phyloP scores from a whole-genome alignment of 306 rosid genomes.

The Ormosia emarginata region DNA sequence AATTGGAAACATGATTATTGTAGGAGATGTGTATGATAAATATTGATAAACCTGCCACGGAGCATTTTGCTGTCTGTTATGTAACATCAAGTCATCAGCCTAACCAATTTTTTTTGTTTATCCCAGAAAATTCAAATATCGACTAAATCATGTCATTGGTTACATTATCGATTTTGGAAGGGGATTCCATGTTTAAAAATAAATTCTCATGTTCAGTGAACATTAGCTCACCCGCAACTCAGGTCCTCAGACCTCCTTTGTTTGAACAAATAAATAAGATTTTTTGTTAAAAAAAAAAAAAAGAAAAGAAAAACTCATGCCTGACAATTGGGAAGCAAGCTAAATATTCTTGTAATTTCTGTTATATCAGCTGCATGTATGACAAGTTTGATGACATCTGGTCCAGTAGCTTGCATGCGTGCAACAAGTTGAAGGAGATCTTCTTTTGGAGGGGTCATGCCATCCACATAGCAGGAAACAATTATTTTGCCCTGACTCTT shows the following conservation, averaged over 20 bases:
- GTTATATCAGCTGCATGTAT: constrained; percentile 38
- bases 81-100: too few relatives aligned
- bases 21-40: too few relatives aligned
- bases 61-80: too few relatives aligned
- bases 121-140: too few relatives aligned
- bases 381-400: constrained; percentile 41
- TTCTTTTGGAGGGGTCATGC: constrained; percentile 30
- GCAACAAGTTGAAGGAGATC: constrained; percentile 24
- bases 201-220: too few relatives aligned
- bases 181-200: too few relatives aligned
- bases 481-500: constrained; percentile 25
- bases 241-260: neutral
- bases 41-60: too few relatives aligned
- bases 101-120: too few relatives aligned
- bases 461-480: constrained; percentile 44
- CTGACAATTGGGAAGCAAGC: constrained; percentile 32
- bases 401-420: constrained; percentile 36
- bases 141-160: too few relatives aligned
- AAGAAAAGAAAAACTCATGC: constrained; percentile 3
- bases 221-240: too few relatives aligned
- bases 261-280: neutral
- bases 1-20: too few relatives aligned
- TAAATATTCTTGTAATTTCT: constrained; percentile 37
- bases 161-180: too few relatives aligned
- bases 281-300: neutral